Percentiles rank a stretch among this genome's conserved stretches.
phyloP scores from a whole-genome alignment of 495 filamentous ascomycete species.

The Zalerion maritima region DNA sequence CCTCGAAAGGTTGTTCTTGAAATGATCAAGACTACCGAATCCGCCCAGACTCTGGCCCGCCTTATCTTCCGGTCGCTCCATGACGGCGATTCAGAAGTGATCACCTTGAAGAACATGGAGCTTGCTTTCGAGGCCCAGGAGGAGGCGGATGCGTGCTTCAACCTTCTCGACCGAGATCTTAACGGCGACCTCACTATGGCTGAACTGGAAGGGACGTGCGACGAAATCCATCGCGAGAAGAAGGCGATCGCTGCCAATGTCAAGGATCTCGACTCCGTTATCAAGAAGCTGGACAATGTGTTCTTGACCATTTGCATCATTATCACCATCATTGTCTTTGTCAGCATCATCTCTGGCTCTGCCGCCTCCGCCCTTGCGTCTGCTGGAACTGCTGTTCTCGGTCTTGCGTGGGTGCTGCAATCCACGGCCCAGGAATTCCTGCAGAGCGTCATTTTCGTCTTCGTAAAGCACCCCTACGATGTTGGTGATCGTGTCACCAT shows the following conservation, averaged over 20 bases:
- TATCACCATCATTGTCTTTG: slow-evolving; percentile 68
- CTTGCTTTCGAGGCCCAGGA: slow-evolving; percentile 71
- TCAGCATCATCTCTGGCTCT: slow-evolving; percentile 78
- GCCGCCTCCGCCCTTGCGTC: slow-evolving; percentile 74
- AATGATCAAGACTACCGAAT: slow-evolving; percentile 53
- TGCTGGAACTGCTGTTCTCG: slow-evolving; percentile 70
- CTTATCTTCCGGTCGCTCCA: slow-evolving; percentile 87
- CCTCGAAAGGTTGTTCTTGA: slow-evolving; percentile 75
- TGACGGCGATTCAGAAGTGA: slow-evolving; percentile 55
- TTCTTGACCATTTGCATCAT: slow-evolving; percentile 74
- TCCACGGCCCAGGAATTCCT: slow-evolving; percentile 90
- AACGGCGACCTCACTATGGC: slow-evolving; percentile 96
- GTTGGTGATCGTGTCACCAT: slow-evolving; percentile 88
- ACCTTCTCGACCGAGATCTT: slow-evolving; percentile 91
- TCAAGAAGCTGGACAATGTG: slow-evolving; percentile 77
- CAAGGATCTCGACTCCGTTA: slow-evolving; percentile 90
- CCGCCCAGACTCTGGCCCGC: slow-evolving; percentile 77
- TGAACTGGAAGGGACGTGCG: slow-evolving; percentile 83
- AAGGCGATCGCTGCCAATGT: slow-evolving; percentile 89
- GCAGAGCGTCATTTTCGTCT: slow-evolving; percentile 84
- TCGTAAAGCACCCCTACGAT: slow-evolving; percentile 96
- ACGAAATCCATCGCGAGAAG: slow-evolving; percentile 87
- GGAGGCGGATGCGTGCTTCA: slow-evolving; percentile 82
- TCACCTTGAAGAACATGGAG: slow-evolving; percentile 61
- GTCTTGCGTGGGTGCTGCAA: slow-evolving; percentile 82